Conservation (phyloP, 1,139 yeast species). For the Barnettozyma hawaiiensis region DNA sequence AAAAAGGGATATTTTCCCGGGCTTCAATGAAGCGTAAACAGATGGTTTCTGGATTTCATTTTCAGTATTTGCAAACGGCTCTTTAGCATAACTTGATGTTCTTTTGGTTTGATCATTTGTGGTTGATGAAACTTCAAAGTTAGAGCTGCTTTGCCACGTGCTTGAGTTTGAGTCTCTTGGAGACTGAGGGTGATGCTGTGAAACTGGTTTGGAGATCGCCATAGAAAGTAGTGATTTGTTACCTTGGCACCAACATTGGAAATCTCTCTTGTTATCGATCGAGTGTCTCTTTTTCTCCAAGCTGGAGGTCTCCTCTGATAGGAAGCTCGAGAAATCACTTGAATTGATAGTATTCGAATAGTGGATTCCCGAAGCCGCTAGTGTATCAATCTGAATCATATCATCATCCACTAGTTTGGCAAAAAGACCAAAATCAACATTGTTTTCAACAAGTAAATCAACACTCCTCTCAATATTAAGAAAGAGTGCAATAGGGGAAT, state of each 20-base stretch:
- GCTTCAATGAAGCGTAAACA: background rate
- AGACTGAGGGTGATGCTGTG: background rate
- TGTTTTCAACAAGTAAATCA: constrained; percentile 32
- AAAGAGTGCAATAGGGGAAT: constrained; percentile 59
- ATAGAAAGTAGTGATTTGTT: constrained; percentile 11
- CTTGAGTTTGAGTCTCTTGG: constrained; percentile 3
- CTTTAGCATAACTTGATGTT: constrained; percentile 15
- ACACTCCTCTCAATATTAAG: constrained; percentile 45
- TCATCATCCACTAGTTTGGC: constrained; percentile 33
- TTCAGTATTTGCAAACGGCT: constrained; percentile 20
- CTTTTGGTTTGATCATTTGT: constrained; percentile 2
- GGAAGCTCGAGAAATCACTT: constrained; percentile 20
- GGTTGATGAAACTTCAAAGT: background rate
- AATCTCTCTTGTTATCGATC: constrained; percentile 8
- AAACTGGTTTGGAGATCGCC: constrained; percentile 2
- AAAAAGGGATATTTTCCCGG: constrained; percentile 1
- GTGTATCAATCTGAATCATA: constrained; percentile 20
- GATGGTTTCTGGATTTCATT: background rate
- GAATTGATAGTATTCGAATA: constrained; percentile 20
- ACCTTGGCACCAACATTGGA: constrained; percentile 8
- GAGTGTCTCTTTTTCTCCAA: constrained; percentile 18
- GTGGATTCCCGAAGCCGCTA: constrained; percentile 20
- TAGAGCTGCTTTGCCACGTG: background rate
- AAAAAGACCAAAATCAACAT: constrained; percentile 43
- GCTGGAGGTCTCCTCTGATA: constrained; percentile 26